A percentile compares a stretch with the other conserved stretches of the same genome.
These are phyloP conservation scores for Toxoplasma gondii DNA, from an alignment of 169 alveolate species.

Conservation along the genomic window DNA sequence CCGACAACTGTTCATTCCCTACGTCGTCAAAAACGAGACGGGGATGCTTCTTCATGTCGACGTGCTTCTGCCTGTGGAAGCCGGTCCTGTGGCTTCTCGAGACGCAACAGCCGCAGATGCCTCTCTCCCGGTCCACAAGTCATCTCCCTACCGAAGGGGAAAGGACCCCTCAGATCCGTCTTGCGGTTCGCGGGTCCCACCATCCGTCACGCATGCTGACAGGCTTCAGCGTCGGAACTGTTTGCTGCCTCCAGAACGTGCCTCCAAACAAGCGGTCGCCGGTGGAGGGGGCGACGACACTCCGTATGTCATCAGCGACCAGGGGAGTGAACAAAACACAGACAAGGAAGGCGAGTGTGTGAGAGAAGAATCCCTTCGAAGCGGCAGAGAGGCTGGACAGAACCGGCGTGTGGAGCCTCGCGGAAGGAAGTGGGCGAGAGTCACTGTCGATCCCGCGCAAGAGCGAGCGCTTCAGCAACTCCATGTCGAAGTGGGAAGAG, in stretches of 20 bases:
- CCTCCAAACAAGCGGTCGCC: not conserved
- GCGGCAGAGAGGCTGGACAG: not conserved
- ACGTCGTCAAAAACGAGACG: slow-evolving; percentile 56
- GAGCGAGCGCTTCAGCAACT: slow-evolving; percentile 15
- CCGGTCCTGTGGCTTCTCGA: not conserved
- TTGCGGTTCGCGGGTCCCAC: not conserved
- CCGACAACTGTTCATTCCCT: slow-evolving; percentile 42
- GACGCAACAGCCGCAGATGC: not conserved
- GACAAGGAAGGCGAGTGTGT: not conserved
- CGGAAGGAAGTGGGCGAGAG: not conserved
- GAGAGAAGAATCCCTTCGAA: not conserved
- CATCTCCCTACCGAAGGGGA: not conserved
- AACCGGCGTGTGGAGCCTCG: not conserved
- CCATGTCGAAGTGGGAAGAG: not conserved
- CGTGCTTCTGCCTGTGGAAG: slow-evolving; percentile 10
- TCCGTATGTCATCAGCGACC: not conserved
- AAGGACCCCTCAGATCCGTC: not conserved
- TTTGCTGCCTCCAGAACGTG: not conserved
- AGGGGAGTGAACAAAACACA: not conserved
- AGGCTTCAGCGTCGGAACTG: not conserved
- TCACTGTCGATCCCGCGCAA: not conserved
- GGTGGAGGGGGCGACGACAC: not conserved
- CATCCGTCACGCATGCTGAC: not conserved
- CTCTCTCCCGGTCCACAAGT: too few relatives aligned
- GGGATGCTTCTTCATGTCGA: slow-evolving; percentile 54